Conservation (phyloP, 2,329 filamentous ascomycete species). For the Pseudocercospora macadamiae region DNA sequence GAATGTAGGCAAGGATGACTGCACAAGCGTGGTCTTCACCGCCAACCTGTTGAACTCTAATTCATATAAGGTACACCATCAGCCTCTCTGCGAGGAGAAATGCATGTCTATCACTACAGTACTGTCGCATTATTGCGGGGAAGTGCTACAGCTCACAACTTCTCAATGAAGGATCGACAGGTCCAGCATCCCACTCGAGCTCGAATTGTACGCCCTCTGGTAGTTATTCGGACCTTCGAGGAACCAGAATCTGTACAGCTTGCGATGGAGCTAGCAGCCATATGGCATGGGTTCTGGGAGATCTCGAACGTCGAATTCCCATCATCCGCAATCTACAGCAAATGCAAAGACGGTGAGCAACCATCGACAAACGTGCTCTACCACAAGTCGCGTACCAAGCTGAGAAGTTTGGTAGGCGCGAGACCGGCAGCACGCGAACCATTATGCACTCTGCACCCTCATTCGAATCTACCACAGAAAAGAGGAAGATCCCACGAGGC, state of each 20-base stretch:
- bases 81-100: background rate
- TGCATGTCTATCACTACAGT: conserved; percentile 5
- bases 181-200: background rate
- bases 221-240: no score
- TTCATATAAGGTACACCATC: conserved; percentile 6
- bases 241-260: no score
- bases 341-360: background rate
- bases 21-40: conserved; percentile 19
- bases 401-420: conserved; percentile 15
- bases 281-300: no score
- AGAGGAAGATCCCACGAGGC: background rate
- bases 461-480: conserved; percentile 8
- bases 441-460: conserved; percentile 10
- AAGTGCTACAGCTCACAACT: background rate
- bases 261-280: no score
- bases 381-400: background rate
- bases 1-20: conserved; percentile 6
- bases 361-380: background rate
- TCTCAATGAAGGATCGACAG: background rate
- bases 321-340: background rate
- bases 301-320: background rate
- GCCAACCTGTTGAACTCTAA: conserved; percentile 15
- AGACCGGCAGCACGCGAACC: conserved; percentile 18
- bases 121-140: conserved; percentile 9
- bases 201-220: background rate